Evolutionary conservation across 2,329 filamentous ascomycete genomes (phyloP), one percentile per base, ranked within the genome.

Genomic region (Calonectria pauciramosa): DNA sequence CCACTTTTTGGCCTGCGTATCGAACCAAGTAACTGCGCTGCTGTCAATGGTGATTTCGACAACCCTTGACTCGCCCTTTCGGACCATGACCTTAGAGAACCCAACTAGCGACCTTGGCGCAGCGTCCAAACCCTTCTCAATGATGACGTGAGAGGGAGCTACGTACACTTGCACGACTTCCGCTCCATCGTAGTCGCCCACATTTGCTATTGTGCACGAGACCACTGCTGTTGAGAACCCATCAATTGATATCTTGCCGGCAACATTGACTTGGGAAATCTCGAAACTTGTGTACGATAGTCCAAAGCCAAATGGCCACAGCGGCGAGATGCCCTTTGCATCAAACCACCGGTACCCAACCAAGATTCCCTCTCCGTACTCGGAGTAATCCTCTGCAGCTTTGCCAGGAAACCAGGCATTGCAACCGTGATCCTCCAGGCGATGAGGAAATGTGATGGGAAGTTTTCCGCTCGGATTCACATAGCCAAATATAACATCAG

Each of bases 291-390:
- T 68, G 34, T 68, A 68, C 9, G 65, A 68, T n/a, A 68, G 32
- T 3, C 65, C 65, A 44, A 38, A 68, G 3, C 65, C 65, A 44
- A 68, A 56, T 7, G 65, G 49, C 65, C 65, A 68, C 8, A 68
- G 34, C 0, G 65, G 65, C 30, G 26, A 16, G 9, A 68, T 52
- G 16, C 23, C 18, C 32, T 54, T 36, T 13, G 28, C 49, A 56
- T 68, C 65, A 56, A 68, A 54, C 65, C 65, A 68, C 3, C 65
- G 47, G 23, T 68, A 68, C 8, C 65, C 65, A n/a, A 68, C 65
- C 65, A 56, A 32, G 34, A 68, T 32, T n/a, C 65, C 65, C 34
- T 68, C 65, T 14, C 65, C 65, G 23, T 56, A 68, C 26, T 68
- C 65, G 10, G 65, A 51, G 13, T 44, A 20, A 13, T 68, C 65